Conservation (phyloP, 140 eudicot species). For the Ambrosia hybrid region DNA sequence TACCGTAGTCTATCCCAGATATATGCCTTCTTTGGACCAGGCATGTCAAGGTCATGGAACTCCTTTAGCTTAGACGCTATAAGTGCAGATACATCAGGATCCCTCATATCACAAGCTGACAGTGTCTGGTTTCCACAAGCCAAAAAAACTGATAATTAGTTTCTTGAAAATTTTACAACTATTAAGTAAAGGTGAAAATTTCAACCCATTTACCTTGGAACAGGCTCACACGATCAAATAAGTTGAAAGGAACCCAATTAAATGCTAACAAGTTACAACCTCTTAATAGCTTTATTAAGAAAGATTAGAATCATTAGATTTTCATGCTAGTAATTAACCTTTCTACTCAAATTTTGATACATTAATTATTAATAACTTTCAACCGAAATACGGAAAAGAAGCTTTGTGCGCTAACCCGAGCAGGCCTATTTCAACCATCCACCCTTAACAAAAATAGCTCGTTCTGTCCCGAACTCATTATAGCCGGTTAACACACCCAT, state of each 20-base stretch:
- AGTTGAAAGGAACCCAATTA: neutral
- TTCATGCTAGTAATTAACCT: neutral
- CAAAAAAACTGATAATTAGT: neutral
- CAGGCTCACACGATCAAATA: neutral
- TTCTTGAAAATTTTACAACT: neutral
- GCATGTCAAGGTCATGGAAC: constrained; percentile 82
- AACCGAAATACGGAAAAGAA: neutral
- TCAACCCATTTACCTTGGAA: neutral
- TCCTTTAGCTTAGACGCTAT: constrained; percentile 93
- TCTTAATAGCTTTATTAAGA: neutral
- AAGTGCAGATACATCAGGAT: constrained; percentile 77
- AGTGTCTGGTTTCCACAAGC: constrained; percentile 62
- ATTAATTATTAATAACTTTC: neutral
- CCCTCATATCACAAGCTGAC: constrained; percentile 86
- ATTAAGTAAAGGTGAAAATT: neutral
- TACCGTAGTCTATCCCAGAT: constrained; percentile 92
- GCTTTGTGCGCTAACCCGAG: neutral
- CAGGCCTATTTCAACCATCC: neutral
- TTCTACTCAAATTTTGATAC: neutral
- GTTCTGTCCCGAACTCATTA: neutral
- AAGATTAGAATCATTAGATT: neutral
- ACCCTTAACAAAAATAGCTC: neutral
- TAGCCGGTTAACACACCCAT: neutral
- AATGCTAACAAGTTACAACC: constrained; percentile 1
- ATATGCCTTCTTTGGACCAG: constrained; percentile 65